Percentiles rank a stretch among this genome's conserved stretches.
These are phyloP conservation scores for Ormosia semicastrata DNA, from an alignment of 306 rosid genomes.

Conservation along the genomic window DNA sequence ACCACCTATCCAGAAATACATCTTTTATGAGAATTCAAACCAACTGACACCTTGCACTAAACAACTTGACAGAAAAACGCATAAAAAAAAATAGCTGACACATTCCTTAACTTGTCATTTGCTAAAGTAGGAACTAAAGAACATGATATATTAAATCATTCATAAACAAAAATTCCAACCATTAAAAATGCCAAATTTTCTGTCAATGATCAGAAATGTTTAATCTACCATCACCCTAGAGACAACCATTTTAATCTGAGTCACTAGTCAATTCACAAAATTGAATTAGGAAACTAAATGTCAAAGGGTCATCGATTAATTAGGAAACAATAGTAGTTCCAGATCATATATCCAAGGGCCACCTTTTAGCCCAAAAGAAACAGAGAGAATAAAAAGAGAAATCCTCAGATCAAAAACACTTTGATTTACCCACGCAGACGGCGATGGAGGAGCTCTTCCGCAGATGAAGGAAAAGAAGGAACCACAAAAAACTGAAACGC, in stretches of 20 bases:
- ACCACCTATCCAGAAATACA: not conserved
- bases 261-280: not conserved
- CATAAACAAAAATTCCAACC: too few species aligned
- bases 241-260: not conserved
- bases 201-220: too few species aligned
- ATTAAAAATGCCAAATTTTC: too few species aligned
- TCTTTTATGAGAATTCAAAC: not conserved
- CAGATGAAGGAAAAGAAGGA: too few species aligned
- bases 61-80: not conserved
- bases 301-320: not conserved
- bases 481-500: too few species aligned
- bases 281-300: conserved; percentile 10
- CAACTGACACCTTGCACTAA: not conserved
- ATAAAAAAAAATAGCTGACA: not conserved
- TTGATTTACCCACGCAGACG: too few species aligned
- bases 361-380: not conserved
- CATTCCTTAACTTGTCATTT: not conserved
- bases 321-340: not conserved
- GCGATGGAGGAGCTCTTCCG: too few species aligned
- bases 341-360: not conserved
- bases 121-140: not conserved
- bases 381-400: not conserved
- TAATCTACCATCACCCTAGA: not conserved
- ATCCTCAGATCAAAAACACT: not conserved
- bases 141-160: too few species aligned